These are phyloP conservation scores for Aspergillus costaricaensis DNA, from an alignment of 2,329 filamentous ascomycete species.

Conservation along the genomic window DNA sequence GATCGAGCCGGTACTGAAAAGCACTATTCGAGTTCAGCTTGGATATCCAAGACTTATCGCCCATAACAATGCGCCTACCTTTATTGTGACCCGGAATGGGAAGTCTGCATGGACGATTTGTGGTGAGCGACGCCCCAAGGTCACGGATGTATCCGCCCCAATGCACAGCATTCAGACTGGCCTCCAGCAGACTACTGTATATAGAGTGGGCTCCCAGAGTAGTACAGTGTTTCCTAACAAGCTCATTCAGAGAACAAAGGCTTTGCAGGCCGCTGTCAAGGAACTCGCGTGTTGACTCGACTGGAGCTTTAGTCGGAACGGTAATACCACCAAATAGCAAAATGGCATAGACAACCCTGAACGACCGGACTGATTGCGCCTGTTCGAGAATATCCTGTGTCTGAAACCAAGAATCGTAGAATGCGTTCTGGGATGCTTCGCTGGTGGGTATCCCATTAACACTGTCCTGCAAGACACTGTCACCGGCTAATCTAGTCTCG, in stretches of 20 bases:
- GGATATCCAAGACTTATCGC: no score
- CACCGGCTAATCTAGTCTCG: neutral
- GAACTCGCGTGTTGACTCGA: conserved; percentile 14
- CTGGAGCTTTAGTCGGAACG: conserved; percentile 14
- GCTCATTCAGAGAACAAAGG: conserved; percentile 15
- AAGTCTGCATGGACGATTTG: conserved; percentile 19
- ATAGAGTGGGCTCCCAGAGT: conserved; percentile 22
- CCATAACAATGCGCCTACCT: conserved; percentile 6
- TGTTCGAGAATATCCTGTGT: conserved; percentile 15
- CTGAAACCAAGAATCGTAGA: conserved; percentile 21
- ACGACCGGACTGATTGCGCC: conserved; percentile 19
- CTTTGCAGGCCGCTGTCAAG: conserved; percentile 20
- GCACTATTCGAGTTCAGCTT: no score
- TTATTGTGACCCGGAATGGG: conserved; percentile 4
- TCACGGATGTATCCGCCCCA: conserved; percentile 30
- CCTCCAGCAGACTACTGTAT: conserved; percentile 21
- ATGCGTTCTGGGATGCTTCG: conserved; percentile 10
- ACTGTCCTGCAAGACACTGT: neutral
- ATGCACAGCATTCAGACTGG: conserved; percentile 22
- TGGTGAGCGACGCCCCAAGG: conserved; percentile 24
- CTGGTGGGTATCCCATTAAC: neutral
- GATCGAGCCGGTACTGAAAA: no score
- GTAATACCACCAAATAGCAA: conserved; percentile 27
- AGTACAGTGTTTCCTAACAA: conserved; percentile 21
- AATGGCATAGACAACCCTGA: conserved; percentile 23